These are phyloP conservation scores for Boletus reticulatus DNA, from an alignment of 768 basidiomycete genomes.

Conservation along the genomic window DNA sequence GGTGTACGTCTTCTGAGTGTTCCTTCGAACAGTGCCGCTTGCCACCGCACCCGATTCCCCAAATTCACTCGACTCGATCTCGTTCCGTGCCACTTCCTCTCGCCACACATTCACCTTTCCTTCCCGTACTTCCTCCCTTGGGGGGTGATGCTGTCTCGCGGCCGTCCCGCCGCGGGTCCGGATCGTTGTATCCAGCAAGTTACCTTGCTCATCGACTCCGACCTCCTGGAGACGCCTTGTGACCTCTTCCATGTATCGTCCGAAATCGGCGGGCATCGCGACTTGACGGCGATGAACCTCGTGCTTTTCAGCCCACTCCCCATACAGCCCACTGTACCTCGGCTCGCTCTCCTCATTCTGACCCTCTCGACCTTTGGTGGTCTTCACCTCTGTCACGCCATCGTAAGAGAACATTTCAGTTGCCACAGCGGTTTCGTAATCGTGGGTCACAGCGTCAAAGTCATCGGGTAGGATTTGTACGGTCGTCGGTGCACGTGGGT, in stretches of 20 bases:
- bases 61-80: conserved; percentile 18
- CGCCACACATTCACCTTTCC: conserved; percentile 54
- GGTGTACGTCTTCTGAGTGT: conserved; percentile 8
- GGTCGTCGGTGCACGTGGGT: conserved; percentile 31
- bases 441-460: conserved; percentile 30
- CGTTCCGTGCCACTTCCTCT: conserved; percentile 47
- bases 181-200: conserved; percentile 18
- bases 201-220: conserved; percentile 30
- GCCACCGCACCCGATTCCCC: conserved; percentile 16
- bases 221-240: conserved; percentile 37
- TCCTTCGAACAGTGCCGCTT: conserved; percentile 14
- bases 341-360: conserved; percentile 2
- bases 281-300: conserved; percentile 27
- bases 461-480: conserved; percentile 31
- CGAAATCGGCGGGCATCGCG: conserved; percentile 24
- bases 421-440: conserved; percentile 24
- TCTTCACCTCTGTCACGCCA: conserved; percentile 25
- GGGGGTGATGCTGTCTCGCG: conserved; percentile 3
- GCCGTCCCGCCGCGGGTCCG: conserved; percentile 4
- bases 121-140: conserved; percentile 16
- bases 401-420: conserved; percentile 25
- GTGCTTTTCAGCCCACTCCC: conserved; percentile 31
- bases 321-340: conserved; percentile 30
- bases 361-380: conserved; percentile 5
- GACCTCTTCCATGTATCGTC: conserved; percentile 29